A percentile compares a stretch with the other conserved stretches of the same genome.
Evolutionary conservation across 2,329 filamentous ascomycete genomes (phyloP).

Genomic region (Lachnellula suecica): DNA sequence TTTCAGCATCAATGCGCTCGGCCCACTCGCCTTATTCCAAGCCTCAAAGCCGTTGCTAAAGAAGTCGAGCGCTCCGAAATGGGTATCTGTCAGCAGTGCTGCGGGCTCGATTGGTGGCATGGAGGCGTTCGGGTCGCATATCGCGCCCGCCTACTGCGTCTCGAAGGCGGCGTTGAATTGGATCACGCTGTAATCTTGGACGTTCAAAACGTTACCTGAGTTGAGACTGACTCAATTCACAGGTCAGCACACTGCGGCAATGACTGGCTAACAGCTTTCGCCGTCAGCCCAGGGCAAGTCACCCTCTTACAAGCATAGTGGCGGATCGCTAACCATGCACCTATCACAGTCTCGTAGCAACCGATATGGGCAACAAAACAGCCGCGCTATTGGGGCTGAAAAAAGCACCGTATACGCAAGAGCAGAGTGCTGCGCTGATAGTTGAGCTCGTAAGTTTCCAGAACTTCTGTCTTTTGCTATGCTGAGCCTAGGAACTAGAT

Average conservation of each 20-base stretch:
- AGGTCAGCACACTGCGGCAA: constrained; percentile 1
- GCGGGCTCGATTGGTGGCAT: not conserved
- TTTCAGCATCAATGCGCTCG: constrained; percentile 2
- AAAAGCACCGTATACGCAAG: not conserved
- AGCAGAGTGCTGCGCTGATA: not conserved
- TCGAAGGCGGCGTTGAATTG: constrained; percentile 1
- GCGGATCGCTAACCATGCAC: not conserved
- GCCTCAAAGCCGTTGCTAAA: not conserved
- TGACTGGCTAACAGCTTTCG: not conserved
- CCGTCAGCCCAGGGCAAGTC: not conserved
- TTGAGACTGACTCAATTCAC: not conserved
- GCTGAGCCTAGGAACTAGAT: not conserved
- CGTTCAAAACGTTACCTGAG: not conserved
- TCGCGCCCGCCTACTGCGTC: not conserved
- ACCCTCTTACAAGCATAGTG: not conserved
- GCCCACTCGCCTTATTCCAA: not conserved
- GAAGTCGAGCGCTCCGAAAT: not conserved
- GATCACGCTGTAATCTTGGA: not conserved
- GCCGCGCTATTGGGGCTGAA: not conserved
- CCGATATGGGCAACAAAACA: constrained; percentile 1
- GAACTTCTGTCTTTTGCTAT: not conserved
- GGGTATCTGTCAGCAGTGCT: not conserved
- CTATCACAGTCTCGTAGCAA: not conserved
- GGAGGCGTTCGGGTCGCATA: not conserved
- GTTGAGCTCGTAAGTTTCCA: not conserved